phyloP scores from a whole-genome alignment of 2,329 filamentous ascomycete genomes.

The Alternaria arbusti region DNA sequence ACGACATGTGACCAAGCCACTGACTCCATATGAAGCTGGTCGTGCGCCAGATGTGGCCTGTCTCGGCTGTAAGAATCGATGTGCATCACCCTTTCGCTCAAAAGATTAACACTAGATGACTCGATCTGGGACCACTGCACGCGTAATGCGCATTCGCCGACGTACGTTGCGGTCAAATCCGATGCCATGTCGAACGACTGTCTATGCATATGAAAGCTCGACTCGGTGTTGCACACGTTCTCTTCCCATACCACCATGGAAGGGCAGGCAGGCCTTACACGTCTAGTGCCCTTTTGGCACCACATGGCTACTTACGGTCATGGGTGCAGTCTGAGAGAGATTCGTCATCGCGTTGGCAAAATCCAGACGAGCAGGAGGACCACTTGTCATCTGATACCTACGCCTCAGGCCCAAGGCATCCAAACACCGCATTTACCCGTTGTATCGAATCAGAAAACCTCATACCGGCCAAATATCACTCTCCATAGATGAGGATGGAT shows the following conservation, averaged over 20 bases:
- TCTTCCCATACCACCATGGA: not conserved
- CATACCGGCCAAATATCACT: not conserved
- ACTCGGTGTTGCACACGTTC: not conserved
- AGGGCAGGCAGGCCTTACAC: not conserved
- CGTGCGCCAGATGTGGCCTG: not conserved
- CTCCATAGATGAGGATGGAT: not conserved
- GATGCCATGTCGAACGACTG: not conserved
- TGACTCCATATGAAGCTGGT: not conserved
- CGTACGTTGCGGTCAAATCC: not conserved
- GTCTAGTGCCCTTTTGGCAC: not conserved
- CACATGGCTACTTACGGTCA: not conserved
- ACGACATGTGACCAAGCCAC: not conserved
- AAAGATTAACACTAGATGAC: not conserved
- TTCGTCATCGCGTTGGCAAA: not conserved
- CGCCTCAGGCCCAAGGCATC: not conserved
- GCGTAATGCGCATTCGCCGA: not conserved
- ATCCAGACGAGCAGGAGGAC: not conserved
- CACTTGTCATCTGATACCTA: slow-evolving; percentile 4
- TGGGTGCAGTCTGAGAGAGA: not conserved
- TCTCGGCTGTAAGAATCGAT: not conserved
- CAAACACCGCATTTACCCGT: not conserved
- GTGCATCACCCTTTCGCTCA: not conserved
- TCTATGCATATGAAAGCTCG: not conserved
- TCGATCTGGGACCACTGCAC: not conserved
- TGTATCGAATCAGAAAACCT: not conserved